Base-by-base conservation (phyloP, 352 stramenopile species). In the Pythium apleroticum region DNA sequence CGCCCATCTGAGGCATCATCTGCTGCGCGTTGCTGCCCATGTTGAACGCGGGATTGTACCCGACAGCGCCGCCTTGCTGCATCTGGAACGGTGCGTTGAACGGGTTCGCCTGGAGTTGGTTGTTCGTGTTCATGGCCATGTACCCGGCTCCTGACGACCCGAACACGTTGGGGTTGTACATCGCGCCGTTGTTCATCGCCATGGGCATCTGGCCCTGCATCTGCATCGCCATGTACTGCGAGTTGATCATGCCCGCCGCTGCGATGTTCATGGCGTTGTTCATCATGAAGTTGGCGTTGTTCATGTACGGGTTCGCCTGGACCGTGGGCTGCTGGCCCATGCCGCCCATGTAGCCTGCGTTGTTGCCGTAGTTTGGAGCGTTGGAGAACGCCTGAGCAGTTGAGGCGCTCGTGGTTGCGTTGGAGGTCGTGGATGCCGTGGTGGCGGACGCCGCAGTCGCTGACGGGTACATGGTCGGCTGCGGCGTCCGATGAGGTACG, bases 61-160 rank as follows among this genome's bases (percentile, higher is more conserved):
- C 39, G 0, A 9, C 11, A 9, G 43, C 6, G 22, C 41, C 41
- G n/a, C 41, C 41, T 24, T 49, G 28, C 24, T 60, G 61, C 39
- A 69, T 69, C 33, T 69, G 66, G 50, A 68, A 73, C 35, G 80
- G 81, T 0, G 80, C 70, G 57, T 91, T 90, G 69, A 91, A 91
- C 28, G 84, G 80, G 59, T 93, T 80, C 31, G 74, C 70, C 7
- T 74, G 77, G 8, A 91, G 71, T 22, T 79, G 82, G 52, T 67
- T 88, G 55, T 45, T 55, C 41, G 3, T 48, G 56, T 31, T 68
- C 64, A 75, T 77, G 25, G 52, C 50, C 25, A 55, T 52, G 37
- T 56, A 54, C 1, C 27, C 45, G 3, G 57, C 25, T 2, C 3
- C 41, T 24, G 41, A 7, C 19, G 35, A 46, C 19, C 27, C 43